Base-by-base conservation (phyloP, 768 basidiomycete species). In the Lactarius evosmus region DNA sequence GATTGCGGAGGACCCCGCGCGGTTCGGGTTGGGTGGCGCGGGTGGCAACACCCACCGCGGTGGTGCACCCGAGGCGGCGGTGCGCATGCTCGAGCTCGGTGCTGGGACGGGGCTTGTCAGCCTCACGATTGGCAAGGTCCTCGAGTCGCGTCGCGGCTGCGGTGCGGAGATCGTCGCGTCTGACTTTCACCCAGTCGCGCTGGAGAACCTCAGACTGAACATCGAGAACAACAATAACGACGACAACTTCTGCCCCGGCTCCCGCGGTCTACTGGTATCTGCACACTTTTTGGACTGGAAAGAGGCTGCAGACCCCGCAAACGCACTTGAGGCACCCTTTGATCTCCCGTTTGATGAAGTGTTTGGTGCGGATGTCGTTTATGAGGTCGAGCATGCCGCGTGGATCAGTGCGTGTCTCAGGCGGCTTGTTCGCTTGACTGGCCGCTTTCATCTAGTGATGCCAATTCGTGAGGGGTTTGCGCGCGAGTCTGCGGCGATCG, bases 391-490 rank as follows among this genome's bases (percentile, higher is more conserved):
- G 7, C 83, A 84, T 51, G 79, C 81, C 0, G 27, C 66, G 1
- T 82, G 81, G 80, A 78, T 86, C 65, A 75, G 74, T 5, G 72
- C 74, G 25, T 79, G 78, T 53, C 77, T 84, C 46, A 65, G 68
- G 11, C 68, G 60, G 0, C 73, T 82, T 19, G 75, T 85, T 30
- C 33, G 71, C 73, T 17, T 64, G 53, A 49, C 74, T 74, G 34
- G 72, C 75, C 69, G 56, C 32, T 94, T 94, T 72, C 89, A 92
- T 68, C 81, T 93, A 16, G 79, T 92, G 55, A 83, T 93, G n/a
- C 90, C 92, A 1, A 77, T 90, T 4, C 87, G 93, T 0, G 72
- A 78, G 0, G 89, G 88, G 0, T 87, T 89, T 66, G 69, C 75
- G 0, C 72, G 71, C 14, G 92, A 94, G 75, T 85, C 83, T 0